A percentile compares a stretch with the other conserved stretches of the same genome.
Evolutionary conservation across 1,284 basidiomycete genomes (phyloP).

Genomic region (Xerocomus minutiporus): DNA sequence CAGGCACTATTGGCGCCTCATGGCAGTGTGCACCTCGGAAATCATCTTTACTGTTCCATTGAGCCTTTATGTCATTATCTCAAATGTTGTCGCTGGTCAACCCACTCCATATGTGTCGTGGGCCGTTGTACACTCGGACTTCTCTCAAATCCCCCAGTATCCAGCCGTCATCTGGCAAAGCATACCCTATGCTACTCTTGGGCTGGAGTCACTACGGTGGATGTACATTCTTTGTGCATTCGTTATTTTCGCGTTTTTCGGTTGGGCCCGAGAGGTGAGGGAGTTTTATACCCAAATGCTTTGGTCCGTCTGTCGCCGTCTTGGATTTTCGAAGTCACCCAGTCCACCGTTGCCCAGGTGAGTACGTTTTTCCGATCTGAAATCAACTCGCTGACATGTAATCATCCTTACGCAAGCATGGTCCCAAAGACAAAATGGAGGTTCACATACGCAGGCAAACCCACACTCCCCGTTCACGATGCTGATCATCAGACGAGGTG

Average conservation of each 20-base stretch:
- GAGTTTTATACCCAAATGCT: constrained; percentile 28
- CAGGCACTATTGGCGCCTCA: constrained; percentile 57
- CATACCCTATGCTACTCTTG: neutral
- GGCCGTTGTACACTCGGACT: constrained; percentile 36
- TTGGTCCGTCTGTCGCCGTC: constrained; percentile 8
- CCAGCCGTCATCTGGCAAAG: constrained; percentile 22
- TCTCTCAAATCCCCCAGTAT: constrained; percentile 28
- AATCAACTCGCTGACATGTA: neutral
- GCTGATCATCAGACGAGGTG: neutral
- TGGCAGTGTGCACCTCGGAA: constrained; percentile 51
- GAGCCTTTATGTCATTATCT: constrained; percentile 36
- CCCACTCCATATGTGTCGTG: constrained; percentile 35
- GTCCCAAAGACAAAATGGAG: neutral
- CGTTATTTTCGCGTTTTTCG: constrained; percentile 42
- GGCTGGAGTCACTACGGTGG: constrained; percentile 30
- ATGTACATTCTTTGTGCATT: constrained; percentile 31
- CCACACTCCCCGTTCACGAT: neutral
- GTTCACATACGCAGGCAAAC: neutral
- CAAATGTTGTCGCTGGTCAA: constrained; percentile 23
- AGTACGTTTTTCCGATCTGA: neutral
- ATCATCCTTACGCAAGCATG: neutral
- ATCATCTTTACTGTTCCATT: constrained; percentile 48
- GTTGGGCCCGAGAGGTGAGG: constrained; percentile 38
- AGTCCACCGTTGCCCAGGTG: neutral
- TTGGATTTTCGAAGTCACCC: constrained; percentile 2